phyloP scores from a whole-genome alignment of 2,329 filamentous ascomycete species.

The Neofusicoccum umdonicola region DNA sequence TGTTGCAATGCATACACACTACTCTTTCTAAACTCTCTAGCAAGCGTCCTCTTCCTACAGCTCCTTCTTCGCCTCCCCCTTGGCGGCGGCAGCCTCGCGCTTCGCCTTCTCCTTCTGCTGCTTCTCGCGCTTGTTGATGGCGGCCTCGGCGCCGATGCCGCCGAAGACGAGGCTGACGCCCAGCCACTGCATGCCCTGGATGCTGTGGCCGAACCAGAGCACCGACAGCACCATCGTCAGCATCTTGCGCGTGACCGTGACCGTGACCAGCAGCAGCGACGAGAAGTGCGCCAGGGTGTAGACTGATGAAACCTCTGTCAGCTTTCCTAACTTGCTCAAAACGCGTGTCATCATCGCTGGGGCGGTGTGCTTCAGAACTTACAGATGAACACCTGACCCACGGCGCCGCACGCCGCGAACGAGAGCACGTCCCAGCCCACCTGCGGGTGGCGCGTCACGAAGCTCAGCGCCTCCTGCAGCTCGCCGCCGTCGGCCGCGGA shows the following conservation, averaged over 20 bases:
- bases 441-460: slow-evolving; percentile 74
- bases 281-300: slow-evolving; percentile 92
- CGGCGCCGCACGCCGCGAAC: slow-evolving; percentile 84
- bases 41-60: neutral
- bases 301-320: slow-evolving; percentile 41
- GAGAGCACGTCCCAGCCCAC: slow-evolving; percentile 86
- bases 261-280: slow-evolving; percentile 86
- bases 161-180: slow-evolving; percentile 92
- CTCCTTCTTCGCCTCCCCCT: slow-evolving; percentile 22
- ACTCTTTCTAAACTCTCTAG: no score
- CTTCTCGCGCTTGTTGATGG: slow-evolving; percentile 80
- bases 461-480: slow-evolving; percentile 72
- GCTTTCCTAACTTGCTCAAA: no score
- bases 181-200: slow-evolving; percentile 88
- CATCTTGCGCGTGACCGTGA: slow-evolving; percentile 98
- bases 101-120: slow-evolving; percentile 70
- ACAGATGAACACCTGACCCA: slow-evolving; percentile 94
- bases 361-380: slow-evolving; percentile 21
- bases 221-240: slow-evolving; percentile 97
- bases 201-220: slow-evolving; percentile 84
- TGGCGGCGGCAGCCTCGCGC: slow-evolving; percentile 22
- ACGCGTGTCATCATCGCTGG: neutral
- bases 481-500: slow-evolving; percentile 59
- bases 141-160: slow-evolving; percentile 86
- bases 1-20: neutral